Conservation (phyloP, 768 basidiomycete species). For the Leccinum imitatum region DNA sequence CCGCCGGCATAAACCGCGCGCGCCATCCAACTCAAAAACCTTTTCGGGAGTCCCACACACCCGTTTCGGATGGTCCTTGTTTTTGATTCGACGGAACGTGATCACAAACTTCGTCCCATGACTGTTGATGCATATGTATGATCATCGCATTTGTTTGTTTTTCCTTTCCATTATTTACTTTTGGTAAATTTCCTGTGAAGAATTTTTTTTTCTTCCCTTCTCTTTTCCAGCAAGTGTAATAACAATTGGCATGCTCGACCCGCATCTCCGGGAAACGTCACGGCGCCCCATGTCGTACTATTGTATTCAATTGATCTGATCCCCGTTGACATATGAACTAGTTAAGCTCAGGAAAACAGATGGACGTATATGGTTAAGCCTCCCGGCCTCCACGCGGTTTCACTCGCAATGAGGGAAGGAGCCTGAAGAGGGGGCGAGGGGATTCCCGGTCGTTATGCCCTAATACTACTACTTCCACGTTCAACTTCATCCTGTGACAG, state of each 20-base stretch:
- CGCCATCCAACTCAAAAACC: background rate
- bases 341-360: conserved; percentile 28
- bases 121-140: conserved; percentile 1
- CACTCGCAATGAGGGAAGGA: conserved; percentile 15
- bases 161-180: conserved; percentile 20
- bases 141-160: conserved; percentile 8
- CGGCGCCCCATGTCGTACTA: conserved; percentile 26
- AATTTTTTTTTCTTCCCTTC: conserved; percentile 6
- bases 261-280: conserved; percentile 27
- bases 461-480: conserved; percentile 10
- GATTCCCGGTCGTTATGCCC: conserved; percentile 17
- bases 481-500: conserved; percentile 2
- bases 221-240: background rate
- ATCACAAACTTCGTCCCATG: conserved; percentile 5
- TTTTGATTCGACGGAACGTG: background rate
- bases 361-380: conserved; percentile 32
- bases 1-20: conserved; percentile 14
- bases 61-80: conserved; percentile 13
- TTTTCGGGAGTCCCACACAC: background rate
- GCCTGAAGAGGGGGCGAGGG: background rate
- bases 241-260: conserved; percentile 5
- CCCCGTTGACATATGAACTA: conserved; percentile 29
- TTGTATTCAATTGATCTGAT: conserved; percentile 36
- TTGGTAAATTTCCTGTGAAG: conserved; percentile 19
- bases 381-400: conserved; percentile 26